Percentiles rank a stretch among this genome's conserved stretches.
phyloP scores from a whole-genome alignment of 257 asterid genomes.

The Verbena officinalis region DNA sequence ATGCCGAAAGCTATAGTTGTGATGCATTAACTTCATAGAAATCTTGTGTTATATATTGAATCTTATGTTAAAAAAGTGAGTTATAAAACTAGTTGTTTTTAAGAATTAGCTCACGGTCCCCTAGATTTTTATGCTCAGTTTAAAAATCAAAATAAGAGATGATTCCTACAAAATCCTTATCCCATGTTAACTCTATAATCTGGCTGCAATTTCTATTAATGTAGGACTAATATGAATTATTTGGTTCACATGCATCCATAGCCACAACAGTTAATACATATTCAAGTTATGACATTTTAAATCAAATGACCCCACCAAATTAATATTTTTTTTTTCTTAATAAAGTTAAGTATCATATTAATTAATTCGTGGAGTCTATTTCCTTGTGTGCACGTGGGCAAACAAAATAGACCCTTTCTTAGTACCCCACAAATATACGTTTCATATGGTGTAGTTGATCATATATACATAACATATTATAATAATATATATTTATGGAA shows the following conservation, averaged over 20 bases:
- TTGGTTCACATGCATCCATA: conserved; percentile 57
- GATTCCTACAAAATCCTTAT: too few relatives aligned
- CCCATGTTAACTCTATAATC: too few relatives aligned
- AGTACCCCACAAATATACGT: conserved; percentile 32
- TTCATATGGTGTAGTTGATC: conserved; percentile 29
- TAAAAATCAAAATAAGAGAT: too few relatives aligned
- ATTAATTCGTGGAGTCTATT: conserved; percentile 27
- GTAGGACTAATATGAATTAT: conserved; percentile 61
- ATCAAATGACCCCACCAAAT: conserved; percentile 2
- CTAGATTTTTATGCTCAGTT: too few relatives aligned
- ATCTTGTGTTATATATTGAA: too few relatives aligned
- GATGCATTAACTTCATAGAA: too few relatives aligned
- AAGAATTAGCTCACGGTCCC: too few relatives aligned
- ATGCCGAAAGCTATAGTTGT: too few relatives aligned
- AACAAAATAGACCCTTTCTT: conserved; percentile 19
- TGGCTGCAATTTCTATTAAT: not conserved
- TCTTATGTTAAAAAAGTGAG: too few relatives aligned
- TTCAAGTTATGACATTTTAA: conserved; percentile 3
- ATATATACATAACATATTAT: not conserved
- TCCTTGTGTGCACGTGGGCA: conserved; percentile 45
- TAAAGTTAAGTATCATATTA: not conserved
- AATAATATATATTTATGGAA: too few relatives aligned
- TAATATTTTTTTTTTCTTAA: too few relatives aligned
- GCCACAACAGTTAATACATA: conserved; percentile 30
- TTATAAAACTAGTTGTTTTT: too few relatives aligned